Conservation (phyloP, 441 rosid species). For the Dalechampia spathulata region DNA sequence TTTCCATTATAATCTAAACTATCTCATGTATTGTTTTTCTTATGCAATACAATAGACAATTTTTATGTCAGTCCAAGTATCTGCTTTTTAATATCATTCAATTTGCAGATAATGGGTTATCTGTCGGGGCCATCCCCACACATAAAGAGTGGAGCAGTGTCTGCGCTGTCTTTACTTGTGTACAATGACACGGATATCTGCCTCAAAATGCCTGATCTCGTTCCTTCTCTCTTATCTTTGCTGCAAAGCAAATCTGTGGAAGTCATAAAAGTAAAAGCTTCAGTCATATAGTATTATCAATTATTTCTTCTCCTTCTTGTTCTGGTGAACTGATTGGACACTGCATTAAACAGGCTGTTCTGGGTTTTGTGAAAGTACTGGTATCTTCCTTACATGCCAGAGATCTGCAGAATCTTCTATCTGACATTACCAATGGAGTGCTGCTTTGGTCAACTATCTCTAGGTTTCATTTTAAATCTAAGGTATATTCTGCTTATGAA, state of each 20-base stretch:
- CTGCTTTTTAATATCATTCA: slow-evolving; percentile 13
- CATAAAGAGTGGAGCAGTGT: slow-evolving; percentile 90
- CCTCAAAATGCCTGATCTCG: slow-evolving; percentile 54
- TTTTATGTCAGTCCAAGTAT: not conserved
- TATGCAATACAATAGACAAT: not conserved
- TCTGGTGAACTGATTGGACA: slow-evolving; percentile 9
- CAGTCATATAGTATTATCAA: not conserved
- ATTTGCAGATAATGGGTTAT: slow-evolving; percentile 76
- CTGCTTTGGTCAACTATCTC: slow-evolving; percentile 85
- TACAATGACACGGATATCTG: slow-evolving; percentile 60
- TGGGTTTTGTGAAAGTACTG: slow-evolving; percentile 84
- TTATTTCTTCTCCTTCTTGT: not conserved
- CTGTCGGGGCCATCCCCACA: slow-evolving; percentile 89
- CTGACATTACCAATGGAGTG: slow-evolving; percentile 47
- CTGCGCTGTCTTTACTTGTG: slow-evolving; percentile 73
- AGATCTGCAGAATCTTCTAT: slow-evolving; percentile 56
- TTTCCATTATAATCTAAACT: slow-evolving; percentile 2
- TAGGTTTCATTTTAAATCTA: slow-evolving; percentile 77
- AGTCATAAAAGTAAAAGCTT: slow-evolving; percentile 57
- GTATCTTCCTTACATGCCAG: slow-evolving; percentile 61
- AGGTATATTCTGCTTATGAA: slow-evolving; percentile 31
- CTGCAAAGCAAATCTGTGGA: slow-evolving; percentile 76
- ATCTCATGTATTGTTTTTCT: no score
- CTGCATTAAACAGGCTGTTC: slow-evolving; percentile 52
- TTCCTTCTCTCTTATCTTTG: slow-evolving; percentile 65